Evolutionary conservation across 768 basidiomycete species (phyloP).

Genomic region (Hypholoma fasciculare): DNA sequence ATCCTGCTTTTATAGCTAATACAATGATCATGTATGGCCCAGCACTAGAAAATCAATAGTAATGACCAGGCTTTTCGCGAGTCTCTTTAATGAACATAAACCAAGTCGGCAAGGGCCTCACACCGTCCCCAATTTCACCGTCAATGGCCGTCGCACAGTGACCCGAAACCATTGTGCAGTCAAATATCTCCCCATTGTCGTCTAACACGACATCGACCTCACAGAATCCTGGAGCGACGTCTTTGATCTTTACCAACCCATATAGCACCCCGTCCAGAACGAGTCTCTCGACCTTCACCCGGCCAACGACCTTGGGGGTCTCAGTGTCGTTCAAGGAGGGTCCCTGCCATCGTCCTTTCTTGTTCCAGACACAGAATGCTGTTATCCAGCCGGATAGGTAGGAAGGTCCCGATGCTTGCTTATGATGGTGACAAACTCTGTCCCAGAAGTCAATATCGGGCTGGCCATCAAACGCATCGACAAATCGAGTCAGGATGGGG

Average conservation of each 20-base stretch:
- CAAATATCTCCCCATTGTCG: conserved; percentile 18
- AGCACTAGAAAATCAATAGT: no score
- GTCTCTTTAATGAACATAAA: conserved; percentile 19
- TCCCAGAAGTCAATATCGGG: conserved; percentile 16
- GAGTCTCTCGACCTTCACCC: background rate
- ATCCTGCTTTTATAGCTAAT: no score
- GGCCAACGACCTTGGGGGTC: background rate
- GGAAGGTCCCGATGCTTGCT: conserved; percentile 9
- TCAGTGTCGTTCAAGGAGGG: background rate
- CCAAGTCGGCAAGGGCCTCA: conserved; percentile 20
- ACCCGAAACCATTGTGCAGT: conserved; percentile 23
- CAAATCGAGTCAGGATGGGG: conserved; percentile 17
- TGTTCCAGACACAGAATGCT: conserved; percentile 20
- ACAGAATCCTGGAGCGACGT: conserved; percentile 17
- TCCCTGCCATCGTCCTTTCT: conserved; percentile 15
- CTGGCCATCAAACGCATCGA: conserved; percentile 20
- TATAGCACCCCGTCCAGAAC: conserved; percentile 11
- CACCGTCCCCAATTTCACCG: conserved; percentile 11
- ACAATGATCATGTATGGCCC: no score
- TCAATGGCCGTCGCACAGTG: conserved; percentile 14
- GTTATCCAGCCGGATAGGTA: conserved; percentile 22
- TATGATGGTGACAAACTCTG: conserved; percentile 8
- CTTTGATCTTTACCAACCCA: background rate
- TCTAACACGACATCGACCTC: conserved; percentile 22
- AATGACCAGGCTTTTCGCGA: background rate